Evolutionary conservation across 495 filamentous ascomycete species (phyloP).

Genomic region (Filosporella fistucella): DNA sequence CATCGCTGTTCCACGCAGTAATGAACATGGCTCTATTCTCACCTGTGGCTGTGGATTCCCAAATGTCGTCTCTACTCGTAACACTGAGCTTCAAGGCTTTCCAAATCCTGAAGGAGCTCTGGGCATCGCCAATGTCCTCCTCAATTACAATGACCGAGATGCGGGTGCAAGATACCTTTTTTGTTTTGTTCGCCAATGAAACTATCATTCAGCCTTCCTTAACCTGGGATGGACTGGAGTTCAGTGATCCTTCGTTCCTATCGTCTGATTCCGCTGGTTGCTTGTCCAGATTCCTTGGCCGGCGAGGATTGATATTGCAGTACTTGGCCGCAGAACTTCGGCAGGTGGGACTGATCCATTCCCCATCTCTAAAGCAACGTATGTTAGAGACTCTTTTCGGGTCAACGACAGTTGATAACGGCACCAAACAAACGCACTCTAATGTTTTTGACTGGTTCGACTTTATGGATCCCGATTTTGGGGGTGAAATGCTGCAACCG

Average conservation of each 20-base stretch:
- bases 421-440: slow-evolving; percentile 56
- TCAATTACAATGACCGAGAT: slow-evolving; percentile 71
- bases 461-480: slow-evolving; percentile 70
- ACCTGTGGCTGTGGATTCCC: slow-evolving; percentile 53
- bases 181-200: slow-evolving; percentile 62
- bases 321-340: slow-evolving; percentile 83
- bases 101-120: slow-evolving; percentile 73
- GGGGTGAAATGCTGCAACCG: slow-evolving; percentile 38
- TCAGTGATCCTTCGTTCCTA: slow-evolving; percentile 29
- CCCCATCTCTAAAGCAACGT: slow-evolving; percentile 70
- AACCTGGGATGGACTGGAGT: slow-evolving; percentile 61
- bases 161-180: slow-evolving; percentile 67
- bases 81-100: slow-evolving; percentile 68
- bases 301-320: slow-evolving; percentile 70
- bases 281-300: slow-evolving; percentile 58
- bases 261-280: slow-evolving; percentile 16
- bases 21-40: slow-evolving; percentile 60
- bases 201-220: slow-evolving; percentile 56
- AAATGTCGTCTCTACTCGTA: slow-evolving; percentile 66
- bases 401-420: slow-evolving; percentile 56
- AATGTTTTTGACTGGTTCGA: slow-evolving; percentile 92
- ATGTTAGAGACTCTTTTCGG: slow-evolving; percentile 78
- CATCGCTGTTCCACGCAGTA: slow-evolving; percentile 80
- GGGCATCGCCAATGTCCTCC: slow-evolving; percentile 79
- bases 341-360: slow-evolving; percentile 60